Base-by-base conservation (phyloP, 164 flowering plant species). In the Annona cherimola region DNA sequence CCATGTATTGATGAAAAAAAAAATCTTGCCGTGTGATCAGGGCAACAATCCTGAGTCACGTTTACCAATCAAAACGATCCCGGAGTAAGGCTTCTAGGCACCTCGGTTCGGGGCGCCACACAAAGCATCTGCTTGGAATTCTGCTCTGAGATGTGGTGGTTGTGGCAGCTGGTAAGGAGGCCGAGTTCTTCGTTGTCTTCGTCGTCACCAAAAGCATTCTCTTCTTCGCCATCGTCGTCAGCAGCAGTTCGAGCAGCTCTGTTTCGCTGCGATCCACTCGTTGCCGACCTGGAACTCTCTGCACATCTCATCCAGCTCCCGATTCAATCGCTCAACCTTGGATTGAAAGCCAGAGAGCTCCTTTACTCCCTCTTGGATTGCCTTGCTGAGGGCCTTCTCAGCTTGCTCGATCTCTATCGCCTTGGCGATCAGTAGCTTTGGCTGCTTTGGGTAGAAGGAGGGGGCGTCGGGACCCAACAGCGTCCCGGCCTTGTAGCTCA, bases 341-440 rank as follows among this genome's bases (percentile, higher is more conserved):
- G 45, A 63, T 5, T 83, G 85, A 3, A 81, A 76, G 16, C 57
- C 45, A 0, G 90, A 80, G 63, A 90, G 57, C 61, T 90, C 88
- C 42, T 75, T 67, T 54, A 67, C 77, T 0, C 93, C 98, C 0
- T 83, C 67, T 26, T 75, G 68, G 63, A 72, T 69, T 0, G 84
- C 89, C 71, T 79, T 81, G 75, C 83, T 79, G 0, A 74, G 78
- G 4, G 79, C 84, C 78, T 85, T 88, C 79, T 85, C 86, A 3
- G 92, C 90, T 0, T 81, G 81, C 74, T 93, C 93, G 1, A 89
- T 26, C 74, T 89, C 93, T 18, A 86, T 83, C 4, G 89, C 94
- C 84, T 89, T 91, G 0, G 82, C 46, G 11, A 91, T 89, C n/a
- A n/a, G n/a, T 5, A 50, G 57, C 86, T 92, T 89, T 1, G 89